Evolutionary conservation across 345 rosid genomes (phyloP), one percentile per base, ranked within the genome.

Genomic region (Rhizophora mangle): DNA sequence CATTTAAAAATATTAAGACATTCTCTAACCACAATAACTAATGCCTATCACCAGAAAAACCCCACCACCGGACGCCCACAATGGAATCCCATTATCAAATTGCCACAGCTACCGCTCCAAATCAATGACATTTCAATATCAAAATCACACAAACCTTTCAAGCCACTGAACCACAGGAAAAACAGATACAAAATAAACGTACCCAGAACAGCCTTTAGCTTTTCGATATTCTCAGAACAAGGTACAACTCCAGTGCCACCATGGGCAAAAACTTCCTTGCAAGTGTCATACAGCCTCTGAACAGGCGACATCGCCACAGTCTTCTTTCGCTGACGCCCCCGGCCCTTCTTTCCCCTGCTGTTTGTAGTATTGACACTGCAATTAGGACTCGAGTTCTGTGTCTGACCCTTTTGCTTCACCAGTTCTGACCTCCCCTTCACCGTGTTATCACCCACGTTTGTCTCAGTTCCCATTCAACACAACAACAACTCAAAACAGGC

Each of bases 151-250:
- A 20, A 22, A 18, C 53, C 1, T 52, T 54, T 57, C 8, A 24
- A 21, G 18, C 19, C 61, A 13, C 60, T 10, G 59, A 31, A 21
- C 6, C 30, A 56, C 30, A 18, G 19, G 21, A 34, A 9, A 11
- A 13, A 43, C 5, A 13, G 1, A 71, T n/a, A 21, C 11, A 18
- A 62, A 39, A 32, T 2, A n/a, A 11, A 63, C 87, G 58, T 90
- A 96, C 99, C 99, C 76, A 96, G 74, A 78, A 88, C 85, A 0
- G 80, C 71, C 55, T 82, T 83, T 7, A 96, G 84, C 74, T 68
- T 78, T 54, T 83, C 81, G 72, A 96, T 85, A 63, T 87, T 74
- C 46, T 84, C 87, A 1, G 80, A 77, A 37, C 89, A 71, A 6
- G 99, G 98, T 58, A 89, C 76, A 77, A 86, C 43, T 63, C 87